Conservation (phyloP, 2,329 filamentous ascomycete genomes). For the Scedosporium boydii region DNA sequence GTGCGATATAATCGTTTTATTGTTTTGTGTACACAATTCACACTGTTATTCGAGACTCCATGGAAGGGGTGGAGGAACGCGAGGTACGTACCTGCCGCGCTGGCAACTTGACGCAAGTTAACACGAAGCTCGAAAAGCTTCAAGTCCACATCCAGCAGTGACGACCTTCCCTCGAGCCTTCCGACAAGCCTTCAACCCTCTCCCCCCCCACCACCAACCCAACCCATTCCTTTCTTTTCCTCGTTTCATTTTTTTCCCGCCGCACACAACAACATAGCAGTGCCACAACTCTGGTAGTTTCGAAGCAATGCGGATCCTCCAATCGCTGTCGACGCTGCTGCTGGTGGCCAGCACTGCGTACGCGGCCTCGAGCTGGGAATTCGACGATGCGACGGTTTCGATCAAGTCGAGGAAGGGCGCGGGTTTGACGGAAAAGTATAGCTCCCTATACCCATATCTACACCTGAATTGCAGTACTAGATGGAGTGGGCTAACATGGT, state of each 20-base stretch:
- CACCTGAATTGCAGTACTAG: not conserved
- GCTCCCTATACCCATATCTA: slow-evolving; percentile 5
- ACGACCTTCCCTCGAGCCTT: not conserved
- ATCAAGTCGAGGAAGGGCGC: slow-evolving; percentile 57
- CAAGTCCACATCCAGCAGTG: not conserved
- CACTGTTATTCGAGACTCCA: not conserved
- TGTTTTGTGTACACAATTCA: not conserved
- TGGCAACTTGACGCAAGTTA: slow-evolving; percentile 7
- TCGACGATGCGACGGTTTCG: slow-evolving; percentile 61
- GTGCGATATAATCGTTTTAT: too few species aligned
- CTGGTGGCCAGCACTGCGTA: slow-evolving; percentile 39
- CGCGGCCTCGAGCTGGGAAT: slow-evolving; percentile 57
- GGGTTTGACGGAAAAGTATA: slow-evolving; percentile 58
- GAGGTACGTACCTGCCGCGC: slow-evolving; percentile 4
- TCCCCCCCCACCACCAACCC: not conserved
- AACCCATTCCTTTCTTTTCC: not conserved
- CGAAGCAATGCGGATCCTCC: slow-evolving; percentile 26
- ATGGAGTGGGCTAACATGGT: not conserved
- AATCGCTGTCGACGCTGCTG: slow-evolving; percentile 28
- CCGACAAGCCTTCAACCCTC: slow-evolving; percentile 10
- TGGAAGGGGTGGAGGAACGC: not conserved
- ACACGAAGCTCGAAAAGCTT: slow-evolving; percentile 6
- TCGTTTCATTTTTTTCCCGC: slow-evolving; percentile 4
- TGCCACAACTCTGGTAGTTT: slow-evolving; percentile 2
- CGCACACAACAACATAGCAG: slow-evolving; percentile 8